Evolutionary conservation across 352 stramenopile species (phyloP).

Genomic region (Phytophthora ohioensis): DNA sequence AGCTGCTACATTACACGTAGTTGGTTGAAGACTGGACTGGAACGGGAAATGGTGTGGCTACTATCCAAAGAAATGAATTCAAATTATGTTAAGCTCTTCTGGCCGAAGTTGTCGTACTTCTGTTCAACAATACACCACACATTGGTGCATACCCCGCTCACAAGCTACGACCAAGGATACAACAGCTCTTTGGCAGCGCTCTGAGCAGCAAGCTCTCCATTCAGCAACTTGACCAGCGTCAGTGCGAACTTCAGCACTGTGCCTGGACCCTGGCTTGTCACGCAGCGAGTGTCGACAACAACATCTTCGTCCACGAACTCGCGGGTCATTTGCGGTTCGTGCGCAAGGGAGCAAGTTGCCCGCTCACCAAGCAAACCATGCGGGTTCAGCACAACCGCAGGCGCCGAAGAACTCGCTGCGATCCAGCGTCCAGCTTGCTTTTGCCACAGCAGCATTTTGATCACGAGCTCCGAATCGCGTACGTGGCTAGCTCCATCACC

Average conservation of each 20-base stretch:
- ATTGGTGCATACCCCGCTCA: not conserved
- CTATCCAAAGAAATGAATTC: not conserved
- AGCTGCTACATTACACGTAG: not conserved
- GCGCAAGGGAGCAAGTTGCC: slow-evolving; percentile 60
- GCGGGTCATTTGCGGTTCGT: slow-evolving; percentile 53
- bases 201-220: slow-evolving; percentile 47
- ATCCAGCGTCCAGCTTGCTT: slow-evolving; percentile 58
- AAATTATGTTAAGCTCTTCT: not conserved
- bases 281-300: slow-evolving; percentile 61
- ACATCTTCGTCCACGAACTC: slow-evolving; percentile 62
- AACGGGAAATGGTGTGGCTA: slow-evolving; percentile 5
- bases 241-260: slow-evolving; percentile 61
- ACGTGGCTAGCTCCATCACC: slow-evolving; percentile 54
- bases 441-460: slow-evolving; percentile 72
- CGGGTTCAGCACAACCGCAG: slow-evolving; percentile 54
- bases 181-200: slow-evolving; percentile 54
- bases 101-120: not conserved
- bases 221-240: slow-evolving; percentile 66
- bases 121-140: no score
- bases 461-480: slow-evolving; percentile 65
- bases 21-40: slow-evolving; percentile 12
- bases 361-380: slow-evolving; percentile 53
- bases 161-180: slow-evolving; percentile 36
- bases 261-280: slow-evolving; percentile 69
- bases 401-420: slow-evolving; percentile 58